A percentile compares a stretch with the other conserved stretches of the same genome.
Conservation (phyloP, 2,329 filamentous ascomycete species). For the Pseudogymnoascus sp. region DNA sequence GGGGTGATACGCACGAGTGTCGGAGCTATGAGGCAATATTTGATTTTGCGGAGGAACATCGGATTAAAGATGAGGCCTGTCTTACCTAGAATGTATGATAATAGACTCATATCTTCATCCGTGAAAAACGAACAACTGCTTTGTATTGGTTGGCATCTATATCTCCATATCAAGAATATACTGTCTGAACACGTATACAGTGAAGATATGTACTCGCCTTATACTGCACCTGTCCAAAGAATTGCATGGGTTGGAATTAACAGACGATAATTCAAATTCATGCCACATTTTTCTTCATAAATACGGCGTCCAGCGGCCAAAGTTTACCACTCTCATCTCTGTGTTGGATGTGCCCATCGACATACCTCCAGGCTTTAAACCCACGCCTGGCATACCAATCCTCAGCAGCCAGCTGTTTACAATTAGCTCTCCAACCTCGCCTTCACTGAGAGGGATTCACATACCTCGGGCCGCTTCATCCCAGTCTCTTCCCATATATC, state of each 20-base stretch:
- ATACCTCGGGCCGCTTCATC: neutral
- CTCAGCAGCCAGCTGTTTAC: neutral
- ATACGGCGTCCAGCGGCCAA: conserved; percentile 3
- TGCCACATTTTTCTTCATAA: conserved; percentile 11
- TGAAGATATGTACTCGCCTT: conserved; percentile 33
- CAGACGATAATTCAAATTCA: conserved; percentile 5
- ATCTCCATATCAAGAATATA: neutral
- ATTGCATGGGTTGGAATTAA: conserved; percentile 9
- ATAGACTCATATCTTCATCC: neutral
- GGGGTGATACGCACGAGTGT: neutral
- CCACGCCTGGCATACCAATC: conserved; percentile 11
- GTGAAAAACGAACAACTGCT: neutral
- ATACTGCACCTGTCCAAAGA: neutral
- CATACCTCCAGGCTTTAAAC: conserved; percentile 10
- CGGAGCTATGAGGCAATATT: neutral
- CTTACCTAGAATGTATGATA: neutral
- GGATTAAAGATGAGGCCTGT: neutral
- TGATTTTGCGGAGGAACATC: neutral
- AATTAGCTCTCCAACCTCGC: neutral
- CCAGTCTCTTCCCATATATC: conserved; percentile 7
- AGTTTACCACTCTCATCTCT: neutral
- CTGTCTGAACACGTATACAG: conserved; percentile 30
- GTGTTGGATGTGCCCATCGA: conserved; percentile 7
- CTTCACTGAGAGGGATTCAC: neutral
- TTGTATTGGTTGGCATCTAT: neutral